Conservation (phyloP, 192 early-diverging fungal genomes). For the Coemansia sp. region DNA sequence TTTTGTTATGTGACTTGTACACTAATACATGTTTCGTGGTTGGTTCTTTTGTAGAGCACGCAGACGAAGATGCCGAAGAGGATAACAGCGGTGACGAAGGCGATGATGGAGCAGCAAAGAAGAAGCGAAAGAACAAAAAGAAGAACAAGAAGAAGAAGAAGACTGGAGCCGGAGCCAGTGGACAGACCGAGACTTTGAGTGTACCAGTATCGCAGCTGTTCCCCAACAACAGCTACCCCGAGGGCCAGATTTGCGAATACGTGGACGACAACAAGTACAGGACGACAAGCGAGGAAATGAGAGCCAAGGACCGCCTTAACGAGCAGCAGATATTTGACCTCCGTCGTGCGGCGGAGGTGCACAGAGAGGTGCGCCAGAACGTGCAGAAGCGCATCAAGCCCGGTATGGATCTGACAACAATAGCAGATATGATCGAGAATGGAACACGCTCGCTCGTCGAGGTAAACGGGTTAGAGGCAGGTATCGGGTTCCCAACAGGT, state of each 20-base stretch:
- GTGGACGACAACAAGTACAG: slow-evolving; percentile 84
- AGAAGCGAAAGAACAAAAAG: slow-evolving; percentile 63
- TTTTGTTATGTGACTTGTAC: not conserved
- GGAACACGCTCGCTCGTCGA: slow-evolving; percentile 86
- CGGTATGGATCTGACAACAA: slow-evolving; percentile 93
- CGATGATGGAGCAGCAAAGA: slow-evolving; percentile 16
- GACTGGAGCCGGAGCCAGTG: slow-evolving; percentile 38
- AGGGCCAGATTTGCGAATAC: slow-evolving; percentile 84
- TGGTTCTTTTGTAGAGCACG: not conserved
- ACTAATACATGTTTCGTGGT: not conserved
- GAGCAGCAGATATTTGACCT: slow-evolving; percentile 78
- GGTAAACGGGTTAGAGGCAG: slow-evolving; percentile 77
- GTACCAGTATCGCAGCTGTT: slow-evolving; percentile 84
- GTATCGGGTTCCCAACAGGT: slow-evolving; percentile 96
- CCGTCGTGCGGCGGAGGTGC: slow-evolving; percentile 90
- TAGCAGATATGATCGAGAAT: slow-evolving; percentile 92
- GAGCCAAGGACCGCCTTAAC: slow-evolving; percentile 72
- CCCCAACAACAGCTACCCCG: slow-evolving; percentile 72
- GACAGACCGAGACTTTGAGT: slow-evolving; percentile 65
- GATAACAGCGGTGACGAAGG: slow-evolving; percentile 7
- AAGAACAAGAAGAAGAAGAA: slow-evolving; percentile 67
- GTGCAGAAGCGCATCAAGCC: slow-evolving; percentile 82
- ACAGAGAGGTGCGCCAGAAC: slow-evolving; percentile 86
- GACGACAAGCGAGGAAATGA: slow-evolving; percentile 91
- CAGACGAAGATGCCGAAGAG: slow-evolving; percentile 4